Evolutionary conservation across 805 yeast species (phyloP).

Genomic region (Nakazawaea pomicola): DNA sequence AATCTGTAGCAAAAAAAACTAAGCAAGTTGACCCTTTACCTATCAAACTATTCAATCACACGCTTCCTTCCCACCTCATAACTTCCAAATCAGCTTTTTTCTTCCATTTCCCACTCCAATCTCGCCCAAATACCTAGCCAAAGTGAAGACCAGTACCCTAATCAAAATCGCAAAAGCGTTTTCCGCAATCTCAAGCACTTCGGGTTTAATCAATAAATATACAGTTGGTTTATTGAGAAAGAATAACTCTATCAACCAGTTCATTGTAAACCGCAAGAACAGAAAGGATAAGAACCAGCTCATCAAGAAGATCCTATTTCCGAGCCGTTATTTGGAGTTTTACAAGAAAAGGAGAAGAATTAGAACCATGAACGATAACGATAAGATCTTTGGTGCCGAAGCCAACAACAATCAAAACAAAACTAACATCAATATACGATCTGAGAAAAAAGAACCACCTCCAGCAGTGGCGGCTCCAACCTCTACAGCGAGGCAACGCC

Average conservation of each 20-base stretch:
- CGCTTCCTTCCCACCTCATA: too few relatives aligned
- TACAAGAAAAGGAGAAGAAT: constrained; percentile 4
- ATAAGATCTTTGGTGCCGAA: too few relatives aligned
- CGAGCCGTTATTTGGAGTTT: constrained; percentile 9
- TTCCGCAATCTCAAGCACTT: constrained; percentile 3
- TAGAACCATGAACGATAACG: constrained; percentile 9
- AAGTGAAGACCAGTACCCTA: constrained; percentile 10
- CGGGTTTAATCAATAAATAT: constrained; percentile 7
- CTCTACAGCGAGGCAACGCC: constrained; percentile 12
- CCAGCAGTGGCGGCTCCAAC: too few relatives aligned
- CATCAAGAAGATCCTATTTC: constrained; percentile 9
- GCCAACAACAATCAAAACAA: background rate
- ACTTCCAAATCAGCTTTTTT: too few relatives aligned
- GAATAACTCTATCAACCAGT: constrained; percentile 5
- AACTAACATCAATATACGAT: background rate
- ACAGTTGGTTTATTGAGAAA: constrained; percentile 10
- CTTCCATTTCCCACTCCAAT: background rate
- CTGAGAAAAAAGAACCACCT: constrained; percentile 1
- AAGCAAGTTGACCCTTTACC: too few relatives aligned
- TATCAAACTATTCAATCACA: too few relatives aligned
- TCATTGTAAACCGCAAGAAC: background rate
- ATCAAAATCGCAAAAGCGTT: constrained; percentile 11
- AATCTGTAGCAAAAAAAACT: too few relatives aligned
- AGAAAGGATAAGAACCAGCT: background rate
- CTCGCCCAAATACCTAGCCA: background rate